Base-by-base conservation (phyloP, 2,329 filamentous ascomycete genomes). In the Aspergillus sp. region DNA sequence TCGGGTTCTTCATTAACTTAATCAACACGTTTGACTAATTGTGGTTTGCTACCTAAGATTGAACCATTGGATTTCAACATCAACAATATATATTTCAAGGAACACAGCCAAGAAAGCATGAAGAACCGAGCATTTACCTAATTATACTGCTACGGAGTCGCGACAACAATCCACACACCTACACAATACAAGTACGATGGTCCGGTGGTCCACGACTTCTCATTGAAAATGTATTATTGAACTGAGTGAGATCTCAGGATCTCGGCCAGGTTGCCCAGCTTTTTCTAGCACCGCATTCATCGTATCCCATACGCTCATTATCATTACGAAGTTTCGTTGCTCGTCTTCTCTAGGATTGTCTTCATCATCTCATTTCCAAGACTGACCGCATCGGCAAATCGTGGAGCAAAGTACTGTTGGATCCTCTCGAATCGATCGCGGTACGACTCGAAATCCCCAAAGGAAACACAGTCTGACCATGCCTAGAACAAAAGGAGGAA, bases 311-410 rank as follows among this genome's bases (percentile, higher is more conserved):
- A 54, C 43, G 11, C 34, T 15, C 50, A 25, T 41, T 41, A 46
- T 50, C 54, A 45, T 56, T 58, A 65, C 34, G 54, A 19, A 25
- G 57, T 62, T 13, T 62, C 61, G 23, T 60, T 53, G 22, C 71
- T 72, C 25, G 89, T 90, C 76, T 92, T 94, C 79, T 94, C 91
- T 68, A 97, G 79, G 71, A 99, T 95, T 49, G 92, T 95, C 82
- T 90, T 93, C 78, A 99, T 96, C 95, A 99, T 99, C 75, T 93
- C 90, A 74, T 97, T 97, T 3, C 95, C 95, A 43, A 99, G 82
- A 69, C 89, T 88, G 56, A 89, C 92, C 6, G 95, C 95, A 74
- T 96, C 93, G 1, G 88, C 87, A 73, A 99, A 97, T 34, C 94
- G 83, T 2, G 93, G 92, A 75, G 93, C 88, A 77, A 99, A 99